Conservation (phyloP, 2,329 filamentous ascomycete species). For the Microthyrium microscopicum region DNA sequence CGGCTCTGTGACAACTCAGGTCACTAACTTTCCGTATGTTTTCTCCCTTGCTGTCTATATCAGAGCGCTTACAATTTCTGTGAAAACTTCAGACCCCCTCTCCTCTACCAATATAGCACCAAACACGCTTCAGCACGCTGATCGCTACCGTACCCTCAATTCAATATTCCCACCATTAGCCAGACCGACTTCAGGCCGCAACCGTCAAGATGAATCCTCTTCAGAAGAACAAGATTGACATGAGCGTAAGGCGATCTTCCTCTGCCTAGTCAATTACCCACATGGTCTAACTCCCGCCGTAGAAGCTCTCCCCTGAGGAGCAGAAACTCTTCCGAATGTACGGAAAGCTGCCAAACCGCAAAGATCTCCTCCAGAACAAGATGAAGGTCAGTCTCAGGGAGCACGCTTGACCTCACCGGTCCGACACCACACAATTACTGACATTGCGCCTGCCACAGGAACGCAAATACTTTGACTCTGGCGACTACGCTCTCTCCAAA, state of each 20-base stretch:
- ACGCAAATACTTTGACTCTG: slow-evolving; percentile 92
- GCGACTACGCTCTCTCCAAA: slow-evolving; percentile 92
- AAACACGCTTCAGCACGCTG: no score
- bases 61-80: no score
- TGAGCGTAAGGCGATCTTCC: slow-evolving; percentile 50
- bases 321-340: slow-evolving; percentile 94
- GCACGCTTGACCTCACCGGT: background rate
- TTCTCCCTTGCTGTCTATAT: no score
- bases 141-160: no score
- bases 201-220: slow-evolving; percentile 63
- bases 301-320: slow-evolving; percentile 89
- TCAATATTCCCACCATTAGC: no score
- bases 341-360: slow-evolving; percentile 92
- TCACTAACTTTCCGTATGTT: no score
- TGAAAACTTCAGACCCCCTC: no score
- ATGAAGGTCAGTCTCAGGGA: slow-evolving; percentile 53
- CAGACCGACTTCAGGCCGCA: background rate
- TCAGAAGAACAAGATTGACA: slow-evolving; percentile 97
- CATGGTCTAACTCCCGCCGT: slow-evolving; percentile 4
- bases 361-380: slow-evolving; percentile 93
- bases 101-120: no score
- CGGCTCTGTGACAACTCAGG: no score
- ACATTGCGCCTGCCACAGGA: no score
- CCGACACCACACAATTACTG: slow-evolving; percentile 7
- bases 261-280: slow-evolving; percentile 1